phyloP scores from a whole-genome alignment of 805 yeast genomes.

The Yarrowia porcina region DNA sequence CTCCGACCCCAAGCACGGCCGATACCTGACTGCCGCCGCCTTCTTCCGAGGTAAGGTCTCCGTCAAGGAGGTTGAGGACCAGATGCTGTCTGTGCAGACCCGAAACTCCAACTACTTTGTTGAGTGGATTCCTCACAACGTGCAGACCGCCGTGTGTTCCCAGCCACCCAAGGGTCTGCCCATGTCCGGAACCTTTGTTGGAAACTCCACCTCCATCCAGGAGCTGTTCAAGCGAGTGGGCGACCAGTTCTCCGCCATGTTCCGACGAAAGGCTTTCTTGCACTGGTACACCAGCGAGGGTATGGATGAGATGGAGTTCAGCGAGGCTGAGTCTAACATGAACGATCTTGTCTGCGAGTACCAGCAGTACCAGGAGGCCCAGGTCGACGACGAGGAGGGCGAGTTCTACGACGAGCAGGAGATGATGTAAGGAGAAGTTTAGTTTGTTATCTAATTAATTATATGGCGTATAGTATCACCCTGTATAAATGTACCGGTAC shows the following conservation, averaged over 20 bases:
- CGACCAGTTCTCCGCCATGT: slow-evolving; percentile 88
- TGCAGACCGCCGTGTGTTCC: slow-evolving; percentile 89
- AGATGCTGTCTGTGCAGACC: slow-evolving; percentile 79
- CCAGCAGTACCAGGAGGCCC: slow-evolving; percentile 87
- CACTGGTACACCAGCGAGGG: slow-evolving; percentile 96
- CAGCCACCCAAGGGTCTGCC: slow-evolving; percentile 83
- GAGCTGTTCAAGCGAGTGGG: slow-evolving; percentile 87
- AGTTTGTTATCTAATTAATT: slow-evolving; percentile 24
- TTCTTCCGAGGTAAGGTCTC: slow-evolving; percentile 93
- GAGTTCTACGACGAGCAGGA: slow-evolving; percentile 25
- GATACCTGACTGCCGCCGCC: slow-evolving; percentile 89
- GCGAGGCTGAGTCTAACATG: slow-evolving; percentile 92
- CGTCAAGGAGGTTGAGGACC: slow-evolving; percentile 91
- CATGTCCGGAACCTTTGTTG: slow-evolving; percentile 89
- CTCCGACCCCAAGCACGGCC: slow-evolving; percentile 83
- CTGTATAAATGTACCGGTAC: no score
- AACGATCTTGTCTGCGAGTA: slow-evolving; percentile 83
- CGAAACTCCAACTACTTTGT: slow-evolving; percentile 81
- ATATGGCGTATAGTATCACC: slow-evolving; percentile 11
- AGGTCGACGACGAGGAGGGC: slow-evolving; percentile 62
- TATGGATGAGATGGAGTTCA: slow-evolving; percentile 92
- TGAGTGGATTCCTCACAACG: slow-evolving; percentile 95
- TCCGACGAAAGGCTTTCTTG: slow-evolving; percentile 88
- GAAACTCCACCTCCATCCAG: slow-evolving; percentile 90
- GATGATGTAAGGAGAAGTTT: slow-evolving; percentile 17